Base-by-base conservation (phyloP, 164 flowering plant genomes). In the Aristolochia contorta region DNA sequence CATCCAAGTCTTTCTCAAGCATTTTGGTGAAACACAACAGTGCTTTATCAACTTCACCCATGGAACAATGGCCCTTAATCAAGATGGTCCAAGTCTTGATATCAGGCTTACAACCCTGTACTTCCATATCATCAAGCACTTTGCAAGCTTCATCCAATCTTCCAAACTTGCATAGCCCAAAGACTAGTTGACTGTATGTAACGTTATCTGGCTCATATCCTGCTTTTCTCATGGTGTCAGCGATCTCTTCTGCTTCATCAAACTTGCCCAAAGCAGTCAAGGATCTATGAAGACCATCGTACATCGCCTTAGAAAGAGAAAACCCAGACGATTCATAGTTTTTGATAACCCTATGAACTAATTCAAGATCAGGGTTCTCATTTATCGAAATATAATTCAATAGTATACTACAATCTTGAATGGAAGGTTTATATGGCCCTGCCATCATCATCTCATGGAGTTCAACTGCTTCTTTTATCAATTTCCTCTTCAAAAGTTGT, bases 371-470 rank as follows among this genome's bases (percentile, higher is more conserved):
- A 0, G 89, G 82, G 18, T 32, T 50, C 16, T 30, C 55, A 54
- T 49, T 45, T 13, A 47, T 20, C 0, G 95, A 68, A 18, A 93
- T 60, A 48, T 68, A 67, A 60, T 80, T 67, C 41, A 94, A 70
- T 59, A 91, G 84, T 25, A 74, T 9, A 55, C 33, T 54, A 62
- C 95, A 85, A 41, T 87, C 83, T 49, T 76, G 78, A 37, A 49
- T 56, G 2, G 87, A 77, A 37, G 93, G 95, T 71, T 78, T 83
- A 65, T 74, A 89, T 0, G 83, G 91, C 13, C 95, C 81, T 72
- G 84, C 91, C 91, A 89, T 85, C 99, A 94, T 91, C 60, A 79
- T 63, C 76, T 91, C 96, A 63, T 82, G 89, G 55, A 94, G 85
- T 77, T 80, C 81, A 46, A 91, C 93, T 0, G 88, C 85, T 61